Conservation (phyloP, 768 basidiomycete genomes). For the Lentinula raphanica region DNA sequence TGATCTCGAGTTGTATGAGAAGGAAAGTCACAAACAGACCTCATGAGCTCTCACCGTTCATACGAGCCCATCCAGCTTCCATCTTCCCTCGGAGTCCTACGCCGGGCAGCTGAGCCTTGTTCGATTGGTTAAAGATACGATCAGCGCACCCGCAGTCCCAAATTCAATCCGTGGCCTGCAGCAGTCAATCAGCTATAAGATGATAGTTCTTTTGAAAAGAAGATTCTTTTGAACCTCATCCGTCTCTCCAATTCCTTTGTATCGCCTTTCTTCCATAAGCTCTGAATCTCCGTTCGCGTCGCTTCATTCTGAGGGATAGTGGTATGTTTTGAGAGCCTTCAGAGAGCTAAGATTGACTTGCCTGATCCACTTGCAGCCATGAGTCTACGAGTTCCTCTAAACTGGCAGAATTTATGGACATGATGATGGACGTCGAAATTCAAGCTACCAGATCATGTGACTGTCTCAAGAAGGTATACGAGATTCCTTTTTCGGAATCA, state of each 20-base stretch:
- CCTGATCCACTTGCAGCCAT: constrained; percentile 47
- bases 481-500: background rate
- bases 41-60: constrained; percentile 54
- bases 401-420: constrained; percentile 9
- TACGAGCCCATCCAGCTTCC: constrained; percentile 87
- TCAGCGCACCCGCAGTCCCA: constrained; percentile 70
- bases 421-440: background rate
- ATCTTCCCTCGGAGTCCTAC: constrained; percentile 73
- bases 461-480: too few relatives aligned
- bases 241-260: constrained; percentile 47
- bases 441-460: too few relatives aligned
- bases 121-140: background rate
- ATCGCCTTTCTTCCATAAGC: constrained; percentile 37
- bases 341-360: constrained; percentile 11
- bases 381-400: constrained; percentile 42
- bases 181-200: background rate
- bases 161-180: constrained; percentile 73
- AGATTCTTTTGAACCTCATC: constrained; percentile 37
- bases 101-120: background rate
- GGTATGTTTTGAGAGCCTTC: background rate
- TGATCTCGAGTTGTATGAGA: constrained; percentile 12
- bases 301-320: constrained; percentile 37
- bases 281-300: constrained; percentile 45
- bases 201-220: background rate
- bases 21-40: background rate